Percentiles rank a stretch among this genome's conserved stretches.
Conservation (phyloP, 805 yeast genomes). For the Monosporozyma unispora region DNA sequence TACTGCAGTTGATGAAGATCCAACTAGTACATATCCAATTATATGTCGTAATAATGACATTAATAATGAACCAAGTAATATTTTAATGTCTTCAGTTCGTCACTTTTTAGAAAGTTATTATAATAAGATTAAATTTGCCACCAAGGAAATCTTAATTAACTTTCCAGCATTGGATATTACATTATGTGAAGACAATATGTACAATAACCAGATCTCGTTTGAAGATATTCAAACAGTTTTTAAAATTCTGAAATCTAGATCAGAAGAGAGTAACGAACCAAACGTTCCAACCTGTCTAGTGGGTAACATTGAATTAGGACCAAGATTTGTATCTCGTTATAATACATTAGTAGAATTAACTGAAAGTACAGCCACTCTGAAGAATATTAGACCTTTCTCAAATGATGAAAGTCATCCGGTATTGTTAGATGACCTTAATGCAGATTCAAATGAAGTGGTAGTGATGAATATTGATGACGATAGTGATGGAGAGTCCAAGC, state of each 20-base stretch:
- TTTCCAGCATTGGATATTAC: conserved; percentile 25
- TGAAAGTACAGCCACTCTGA: conserved; percentile 25
- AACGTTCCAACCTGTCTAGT: conserved; percentile 16
- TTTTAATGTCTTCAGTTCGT: conserved; percentile 19
- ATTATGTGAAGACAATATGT: conserved; percentile 28
- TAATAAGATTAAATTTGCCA: conserved; percentile 17
- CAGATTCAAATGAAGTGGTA: conserved; percentile 10
- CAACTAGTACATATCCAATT: conserved; percentile 8
- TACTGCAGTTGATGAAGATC: conserved; percentile 7
- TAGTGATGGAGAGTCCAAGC: conserved; percentile 14
- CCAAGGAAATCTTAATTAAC: conserved; percentile 22
- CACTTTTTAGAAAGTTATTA: conserved; percentile 17
- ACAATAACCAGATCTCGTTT: conserved; percentile 25
- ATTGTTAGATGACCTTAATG: conserved; percentile 21
- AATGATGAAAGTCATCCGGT: conserved; percentile 28
- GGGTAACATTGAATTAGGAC: conserved; percentile 14
- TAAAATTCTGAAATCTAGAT: conserved; percentile 22
- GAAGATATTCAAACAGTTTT: conserved; percentile 27
- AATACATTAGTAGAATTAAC: conserved; percentile 29
- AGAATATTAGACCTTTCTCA: conserved; percentile 24
- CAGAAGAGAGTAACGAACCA: conserved; percentile 14
- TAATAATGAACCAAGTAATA: conserved; percentile 12
- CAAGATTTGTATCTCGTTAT: conserved; percentile 29
- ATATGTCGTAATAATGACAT: conserved; percentile 15
- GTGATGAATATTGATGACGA: conserved; percentile 22